These are phyloP conservation scores for Ustilago lituana DNA, from an alignment of 1,284 basidiomycete species.

Conservation along the genomic window DNA sequence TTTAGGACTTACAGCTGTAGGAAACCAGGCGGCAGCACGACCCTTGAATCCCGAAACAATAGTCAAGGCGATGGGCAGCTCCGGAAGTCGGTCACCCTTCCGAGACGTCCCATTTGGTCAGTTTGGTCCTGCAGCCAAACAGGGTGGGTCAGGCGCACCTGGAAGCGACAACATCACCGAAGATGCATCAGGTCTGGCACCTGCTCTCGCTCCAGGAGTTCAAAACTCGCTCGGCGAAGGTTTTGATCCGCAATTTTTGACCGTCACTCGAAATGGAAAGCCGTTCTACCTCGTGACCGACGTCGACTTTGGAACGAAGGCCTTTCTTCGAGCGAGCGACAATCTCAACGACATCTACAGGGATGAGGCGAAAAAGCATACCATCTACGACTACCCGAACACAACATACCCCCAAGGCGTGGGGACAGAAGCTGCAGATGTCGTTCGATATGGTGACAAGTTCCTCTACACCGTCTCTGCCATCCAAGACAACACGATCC, in stretches of 20 bases:
- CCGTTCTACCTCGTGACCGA: constrained; percentile 40
- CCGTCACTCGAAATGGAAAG: constrained; percentile 12
- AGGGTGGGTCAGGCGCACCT: constrained; percentile 13
- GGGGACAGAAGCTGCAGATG: constrained; percentile 41
- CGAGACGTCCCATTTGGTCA: constrained; percentile 28
- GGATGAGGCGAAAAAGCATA: constrained; percentile 24
- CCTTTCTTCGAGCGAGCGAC: constrained; percentile 31
- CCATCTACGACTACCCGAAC: constrained; percentile 29
- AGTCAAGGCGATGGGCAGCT: background rate
- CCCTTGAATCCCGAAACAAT: constrained; percentile 6
- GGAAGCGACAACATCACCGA: constrained; percentile 43
- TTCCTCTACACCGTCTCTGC: constrained; percentile 39
- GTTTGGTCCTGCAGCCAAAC: constrained; percentile 23
- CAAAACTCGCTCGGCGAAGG: constrained; percentile 37
- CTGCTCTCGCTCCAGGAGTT: constrained; percentile 31
- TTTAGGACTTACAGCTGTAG: background rate
- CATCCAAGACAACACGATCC: constrained; percentile 33
- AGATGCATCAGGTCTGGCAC: constrained; percentile 33
- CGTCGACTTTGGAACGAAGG: constrained; percentile 35
- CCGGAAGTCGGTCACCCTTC: background rate
- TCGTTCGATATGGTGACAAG: constrained; percentile 21
- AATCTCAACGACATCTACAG: constrained; percentile 41
- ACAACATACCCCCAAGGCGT: constrained; percentile 30
- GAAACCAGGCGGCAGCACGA: constrained; percentile 2
- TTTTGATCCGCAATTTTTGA: constrained; percentile 42